Base-by-base conservation (phyloP, 306 rosid genomes). In the Gastrolobium villosum region DNA sequence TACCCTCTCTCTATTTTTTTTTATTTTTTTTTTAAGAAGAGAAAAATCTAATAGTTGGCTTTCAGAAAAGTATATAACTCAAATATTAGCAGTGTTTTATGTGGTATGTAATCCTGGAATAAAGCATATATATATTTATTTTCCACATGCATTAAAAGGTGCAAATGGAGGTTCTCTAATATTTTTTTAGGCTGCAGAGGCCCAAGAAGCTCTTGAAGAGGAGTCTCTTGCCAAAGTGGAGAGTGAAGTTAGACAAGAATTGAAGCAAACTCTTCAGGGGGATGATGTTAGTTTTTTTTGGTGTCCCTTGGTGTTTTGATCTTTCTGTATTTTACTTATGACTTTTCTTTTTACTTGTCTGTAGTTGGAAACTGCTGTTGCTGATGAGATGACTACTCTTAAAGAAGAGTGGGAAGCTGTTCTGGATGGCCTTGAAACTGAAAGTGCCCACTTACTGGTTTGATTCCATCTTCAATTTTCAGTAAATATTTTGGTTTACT, bases 161-260 rank as follows among this genome's bases (percentile, higher is more conserved):
- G 10, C 66, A 55, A 70, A 70, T 43, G 43, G 77, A 74, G 84
- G 70, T 87, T 83, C 72, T 84, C 85, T 81, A 69, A 84, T 77
- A 59, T 82, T 84, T 76, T 80, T 75, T 83, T 89, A 95, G 99
- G 99, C 99, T 82, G 98, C 98, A 80, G 99, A 95, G 89, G 99
- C 99, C 69, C 99, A 95, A 86, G 99, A 95, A 90, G 86, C 96
- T 56, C 98, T 95, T 77, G 99, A 95, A 81, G 94, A 88, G 85
- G 99, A 95, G 78, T 93, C 99, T 84, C 91, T 95, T 81, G 83
- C 90, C 77, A 93, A 83, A 85, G 92, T 95, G 76, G 97, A 93
- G 90, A 84, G 80, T 53, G 98, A 95, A 80, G 98, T 95, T 82
- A 90, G 97, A 84, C 90, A 84, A 83, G 99, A 95, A 87, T 57